Conservation (phyloP, 495 filamentous ascomycete species). For the Aspergillus hancockii region DNA sequence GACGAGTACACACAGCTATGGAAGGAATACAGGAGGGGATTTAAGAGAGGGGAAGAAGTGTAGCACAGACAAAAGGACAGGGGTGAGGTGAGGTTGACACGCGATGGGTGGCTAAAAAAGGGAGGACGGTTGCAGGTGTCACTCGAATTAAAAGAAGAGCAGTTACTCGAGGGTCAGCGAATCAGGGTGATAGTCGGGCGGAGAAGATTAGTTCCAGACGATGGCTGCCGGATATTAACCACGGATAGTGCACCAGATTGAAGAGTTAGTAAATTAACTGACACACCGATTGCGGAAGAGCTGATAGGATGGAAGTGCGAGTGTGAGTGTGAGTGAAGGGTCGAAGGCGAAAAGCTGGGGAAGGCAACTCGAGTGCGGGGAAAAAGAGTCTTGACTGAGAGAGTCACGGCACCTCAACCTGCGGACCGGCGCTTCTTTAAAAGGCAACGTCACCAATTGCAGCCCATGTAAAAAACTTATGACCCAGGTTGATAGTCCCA, state of each 20-base stretch:
- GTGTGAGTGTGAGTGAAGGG: no score
- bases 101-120: slow-evolving; percentile 22
- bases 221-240: slow-evolving; percentile 9
- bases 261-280: slow-evolving; percentile 2
- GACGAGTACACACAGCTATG: not conserved
- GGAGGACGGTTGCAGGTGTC: slow-evolving; percentile 26
- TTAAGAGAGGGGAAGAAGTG: slow-evolving; percentile 15
- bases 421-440: not conserved
- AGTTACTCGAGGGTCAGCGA: not conserved
- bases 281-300: slow-evolving; percentile 9
- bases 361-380: slow-evolving; percentile 14
- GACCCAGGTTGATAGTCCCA: not conserved
- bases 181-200: slow-evolving; percentile 11
- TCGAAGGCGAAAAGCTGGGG: slow-evolving; percentile 21
- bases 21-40: slow-evolving; percentile 17
- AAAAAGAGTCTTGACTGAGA: not conserved
- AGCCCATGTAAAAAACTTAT: slow-evolving; percentile 13
- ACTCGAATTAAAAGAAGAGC: slow-evolving; percentile 19
- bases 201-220: slow-evolving; percentile 18
- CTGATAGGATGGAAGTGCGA: slow-evolving; percentile 14
- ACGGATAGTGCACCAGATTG: slow-evolving; percentile 19
- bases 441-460: slow-evolving; percentile 8
- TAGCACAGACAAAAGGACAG: slow-evolving; percentile 20
- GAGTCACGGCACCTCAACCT: not conserved
- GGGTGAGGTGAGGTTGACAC: slow-evolving; percentile 18